These are phyloP conservation scores for Fraxinus nigra DNA, from an alignment of 305 asterid genomes.

Conservation along the genomic window DNA sequence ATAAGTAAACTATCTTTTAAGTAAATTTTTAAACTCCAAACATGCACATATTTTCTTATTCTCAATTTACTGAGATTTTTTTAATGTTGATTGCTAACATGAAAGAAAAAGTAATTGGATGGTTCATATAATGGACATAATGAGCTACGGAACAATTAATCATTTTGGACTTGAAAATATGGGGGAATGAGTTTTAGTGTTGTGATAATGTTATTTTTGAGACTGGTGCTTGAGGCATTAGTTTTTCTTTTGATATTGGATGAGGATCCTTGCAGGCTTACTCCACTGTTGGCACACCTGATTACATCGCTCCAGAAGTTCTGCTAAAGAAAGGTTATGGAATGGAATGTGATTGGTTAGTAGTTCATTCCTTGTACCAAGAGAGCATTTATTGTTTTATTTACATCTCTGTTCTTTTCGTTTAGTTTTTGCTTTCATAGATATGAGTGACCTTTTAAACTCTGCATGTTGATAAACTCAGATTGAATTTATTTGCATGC, in stretches of 20 bases:
- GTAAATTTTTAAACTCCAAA: neutral
- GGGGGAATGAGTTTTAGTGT: slow-evolving; percentile 1
- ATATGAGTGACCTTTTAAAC: slow-evolving; percentile 15
- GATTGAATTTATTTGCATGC: slow-evolving; percentile 5
- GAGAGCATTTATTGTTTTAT: neutral
- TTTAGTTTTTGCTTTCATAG: slow-evolving; percentile 13
- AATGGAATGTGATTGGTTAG: slow-evolving; percentile 99
- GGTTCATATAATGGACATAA: neutral
- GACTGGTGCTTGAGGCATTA: slow-evolving; percentile 18
- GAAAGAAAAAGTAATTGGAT: neutral
- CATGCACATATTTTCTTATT: neutral
- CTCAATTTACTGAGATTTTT: neutral
- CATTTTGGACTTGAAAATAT: neutral
- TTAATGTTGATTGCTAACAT: neutral
- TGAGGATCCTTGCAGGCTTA: slow-evolving; percentile 67
- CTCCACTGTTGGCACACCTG: slow-evolving; percentile 97
- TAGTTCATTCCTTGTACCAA: slow-evolving; percentile 17
- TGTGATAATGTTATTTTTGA: slow-evolving; percentile 10
- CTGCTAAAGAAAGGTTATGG: slow-evolving; percentile 95
- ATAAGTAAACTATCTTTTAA: neutral
- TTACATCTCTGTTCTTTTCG: slow-evolving; percentile 1
- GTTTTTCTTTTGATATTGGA: slow-evolving; percentile 14
- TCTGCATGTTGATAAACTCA: neutral
- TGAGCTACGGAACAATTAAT: neutral
- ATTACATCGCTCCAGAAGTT: slow-evolving; percentile 97